These are phyloP conservation scores for Rhodosporidiobolus odoratus DNA, from an alignment of 768 basidiomycete species.

Conservation along the genomic window DNA sequence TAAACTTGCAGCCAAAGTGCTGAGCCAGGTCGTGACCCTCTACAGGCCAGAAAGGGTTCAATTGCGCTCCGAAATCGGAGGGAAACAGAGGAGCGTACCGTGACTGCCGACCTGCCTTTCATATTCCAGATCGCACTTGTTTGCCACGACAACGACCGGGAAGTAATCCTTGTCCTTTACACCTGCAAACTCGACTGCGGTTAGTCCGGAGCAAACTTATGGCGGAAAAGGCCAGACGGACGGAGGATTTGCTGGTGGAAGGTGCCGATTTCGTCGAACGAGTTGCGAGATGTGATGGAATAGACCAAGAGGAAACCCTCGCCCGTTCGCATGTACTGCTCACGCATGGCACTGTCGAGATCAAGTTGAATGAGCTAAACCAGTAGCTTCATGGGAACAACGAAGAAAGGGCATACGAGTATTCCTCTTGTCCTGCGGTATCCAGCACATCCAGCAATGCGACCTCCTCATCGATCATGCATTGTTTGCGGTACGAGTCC, in stretches of 20 bases:
- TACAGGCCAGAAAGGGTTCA: conserved; percentile 44
- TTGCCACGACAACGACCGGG: conserved; percentile 52
- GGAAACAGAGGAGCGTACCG: conserved; percentile 53
- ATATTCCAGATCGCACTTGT: conserved; percentile 50
- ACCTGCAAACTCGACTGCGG: conserved; percentile 16
- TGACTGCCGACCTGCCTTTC: conserved; percentile 63
- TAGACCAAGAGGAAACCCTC: conserved; percentile 54
- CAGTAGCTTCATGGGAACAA: conserved; percentile 4
- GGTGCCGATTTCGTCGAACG: conserved; percentile 50
- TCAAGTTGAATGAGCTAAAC: neutral
- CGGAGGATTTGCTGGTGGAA: conserved; percentile 52
- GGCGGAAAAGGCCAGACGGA: conserved; percentile 12
- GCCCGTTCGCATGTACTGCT: conserved; percentile 93
- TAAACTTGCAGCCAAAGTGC: conserved; percentile 48
- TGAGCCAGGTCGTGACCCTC: conserved; percentile 97
- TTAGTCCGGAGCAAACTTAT: neutral
- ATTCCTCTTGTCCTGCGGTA: conserved; percentile 71
- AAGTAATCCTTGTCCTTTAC: conserved; percentile 51
- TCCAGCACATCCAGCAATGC: conserved; percentile 53
- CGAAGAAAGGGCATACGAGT: conserved; percentile 61
- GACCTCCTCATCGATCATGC: conserved; percentile 52
- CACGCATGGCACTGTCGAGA: conserved; percentile 78
- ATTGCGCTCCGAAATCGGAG: neutral
- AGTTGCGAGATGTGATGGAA: conserved; percentile 51
- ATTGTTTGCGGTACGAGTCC: conserved; percentile 85